phyloP scores from a whole-genome alignment of 768 basidiomycete genomes.

The Trametes cubensis region DNA sequence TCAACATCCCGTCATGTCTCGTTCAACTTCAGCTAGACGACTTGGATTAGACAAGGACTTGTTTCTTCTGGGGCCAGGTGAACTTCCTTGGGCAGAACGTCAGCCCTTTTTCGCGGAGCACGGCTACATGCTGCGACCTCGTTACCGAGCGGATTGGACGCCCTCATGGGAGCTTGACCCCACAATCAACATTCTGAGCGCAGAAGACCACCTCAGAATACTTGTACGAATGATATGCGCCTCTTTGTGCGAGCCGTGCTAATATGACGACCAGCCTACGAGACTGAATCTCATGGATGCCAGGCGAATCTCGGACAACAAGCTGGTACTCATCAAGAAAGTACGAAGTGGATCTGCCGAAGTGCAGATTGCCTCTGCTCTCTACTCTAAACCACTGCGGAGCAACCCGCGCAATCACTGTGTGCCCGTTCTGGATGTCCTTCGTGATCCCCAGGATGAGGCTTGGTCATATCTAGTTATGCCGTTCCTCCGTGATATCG shows the following conservation, averaged over 20 bases:
- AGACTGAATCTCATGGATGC: constrained; percentile 33
- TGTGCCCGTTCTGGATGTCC: constrained; percentile 27
- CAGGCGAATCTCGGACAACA: constrained; percentile 32
- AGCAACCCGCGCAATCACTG: constrained; percentile 30
- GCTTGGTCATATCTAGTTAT: constrained; percentile 21
- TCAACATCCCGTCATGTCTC: no score
- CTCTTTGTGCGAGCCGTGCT: background rate
- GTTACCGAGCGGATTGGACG: constrained; percentile 33
- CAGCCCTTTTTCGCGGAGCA: background rate
- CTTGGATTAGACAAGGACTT: no score
- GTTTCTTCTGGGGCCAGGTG: no score
- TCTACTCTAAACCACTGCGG: constrained; percentile 1
- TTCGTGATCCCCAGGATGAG: background rate
- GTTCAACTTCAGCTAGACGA: no score
- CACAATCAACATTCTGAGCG: background rate
- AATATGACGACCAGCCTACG: background rate
- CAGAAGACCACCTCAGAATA: background rate
- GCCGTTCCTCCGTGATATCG: constrained; percentile 24
- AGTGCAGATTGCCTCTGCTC: constrained; percentile 15
- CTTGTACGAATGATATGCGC: background rate
- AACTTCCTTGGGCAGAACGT: no score
- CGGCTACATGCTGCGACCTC: constrained; percentile 32
- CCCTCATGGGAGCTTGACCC: constrained; percentile 34
- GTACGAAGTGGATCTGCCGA: constrained; percentile 22
- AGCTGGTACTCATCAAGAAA: constrained; percentile 36